phyloP scores from a whole-genome alignment of 306 rosid species.

The Lotus japonicus region DNA sequence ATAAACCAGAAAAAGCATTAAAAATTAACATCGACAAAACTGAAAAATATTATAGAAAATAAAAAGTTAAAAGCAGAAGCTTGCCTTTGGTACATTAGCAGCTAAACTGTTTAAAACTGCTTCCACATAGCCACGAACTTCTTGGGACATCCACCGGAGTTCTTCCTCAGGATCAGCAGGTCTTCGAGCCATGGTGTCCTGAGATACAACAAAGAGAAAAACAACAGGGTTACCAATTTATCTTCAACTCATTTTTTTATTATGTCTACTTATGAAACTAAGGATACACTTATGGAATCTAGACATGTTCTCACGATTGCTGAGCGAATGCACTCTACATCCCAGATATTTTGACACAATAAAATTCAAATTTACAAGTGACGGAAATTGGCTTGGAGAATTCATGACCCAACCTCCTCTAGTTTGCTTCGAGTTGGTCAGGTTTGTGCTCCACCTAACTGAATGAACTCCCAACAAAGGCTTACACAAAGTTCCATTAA shows the following conservation, averaged over 20 bases:
- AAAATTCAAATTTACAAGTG: neutral
- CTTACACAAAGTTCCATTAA: too few relatives aligned
- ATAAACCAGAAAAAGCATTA: conserved; percentile 22
- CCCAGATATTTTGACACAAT: neutral
- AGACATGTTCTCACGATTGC: neutral
- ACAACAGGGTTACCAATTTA: neutral
- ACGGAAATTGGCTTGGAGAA: neutral
- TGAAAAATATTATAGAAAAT: neutral
- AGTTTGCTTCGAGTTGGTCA: too few relatives aligned
- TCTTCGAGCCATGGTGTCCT: conserved; percentile 93
- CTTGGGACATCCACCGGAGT: conserved; percentile 98
- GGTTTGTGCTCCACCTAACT: too few relatives aligned
- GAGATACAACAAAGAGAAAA: conserved; percentile 1
- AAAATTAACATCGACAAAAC: conserved; percentile 11
- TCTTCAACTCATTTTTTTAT: neutral
- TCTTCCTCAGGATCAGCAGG: conserved; percentile 99
- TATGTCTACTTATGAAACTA: neutral
- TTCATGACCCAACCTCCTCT: too few relatives aligned
- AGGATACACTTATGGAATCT: neutral
- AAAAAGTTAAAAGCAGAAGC: conserved; percentile 12
- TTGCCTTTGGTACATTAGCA: conserved; percentile 92
- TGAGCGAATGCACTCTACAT: neutral
- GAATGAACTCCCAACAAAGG: too few relatives aligned
- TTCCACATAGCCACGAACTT: conserved; percentile 96
- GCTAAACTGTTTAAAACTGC: conserved; percentile 99